A percentile compares a stretch with the other conserved stretches of the same genome.
phyloP scores from a whole-genome alignment of 129 eudicot species.

The Saposhnikovia divaricata region DNA sequence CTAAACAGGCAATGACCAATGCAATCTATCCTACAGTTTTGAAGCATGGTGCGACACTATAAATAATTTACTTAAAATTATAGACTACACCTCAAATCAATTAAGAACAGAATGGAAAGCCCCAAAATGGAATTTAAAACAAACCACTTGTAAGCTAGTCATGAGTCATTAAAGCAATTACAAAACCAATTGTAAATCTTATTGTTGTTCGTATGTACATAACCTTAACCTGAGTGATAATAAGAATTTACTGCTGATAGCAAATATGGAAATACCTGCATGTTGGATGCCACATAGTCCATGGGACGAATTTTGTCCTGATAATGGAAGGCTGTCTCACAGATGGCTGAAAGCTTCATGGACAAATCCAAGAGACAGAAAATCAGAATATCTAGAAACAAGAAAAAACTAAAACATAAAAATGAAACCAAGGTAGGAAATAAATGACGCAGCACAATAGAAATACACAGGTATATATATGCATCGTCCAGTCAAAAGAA shows the following conservation, averaged over 20 bases:
- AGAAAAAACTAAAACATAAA: slow-evolving; percentile 5
- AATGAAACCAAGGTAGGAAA: neutral
- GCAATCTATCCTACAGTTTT: no score
- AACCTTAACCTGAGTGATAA: neutral
- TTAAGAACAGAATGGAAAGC: no score
- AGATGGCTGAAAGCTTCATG: slow-evolving; percentile 77
- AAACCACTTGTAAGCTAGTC: no score
- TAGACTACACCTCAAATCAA: no score
- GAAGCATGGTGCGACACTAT: no score
- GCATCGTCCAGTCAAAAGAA: neutral
- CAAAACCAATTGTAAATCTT: no score
- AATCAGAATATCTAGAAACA: slow-evolving; percentile 21
- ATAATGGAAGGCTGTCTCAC: slow-evolving; percentile 81
- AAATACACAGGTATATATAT: neutral
- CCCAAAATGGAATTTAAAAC: no score
- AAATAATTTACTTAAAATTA: no score
- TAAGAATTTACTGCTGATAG: neutral
- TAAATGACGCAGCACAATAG: slow-evolving; percentile 4
- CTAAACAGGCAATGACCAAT: no score
- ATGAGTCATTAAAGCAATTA: no score
- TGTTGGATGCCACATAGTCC: slow-evolving; percentile 67
- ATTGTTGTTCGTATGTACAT: no score
- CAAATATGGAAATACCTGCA: slow-evolving; percentile 53
- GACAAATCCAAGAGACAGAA: slow-evolving; percentile 14
- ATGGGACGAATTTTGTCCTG: slow-evolving; percentile 90